These are phyloP conservation scores for Cyclotella distinguenda DNA, from an alignment of 108 stramenopile genomes.

Conservation along the genomic window DNA sequence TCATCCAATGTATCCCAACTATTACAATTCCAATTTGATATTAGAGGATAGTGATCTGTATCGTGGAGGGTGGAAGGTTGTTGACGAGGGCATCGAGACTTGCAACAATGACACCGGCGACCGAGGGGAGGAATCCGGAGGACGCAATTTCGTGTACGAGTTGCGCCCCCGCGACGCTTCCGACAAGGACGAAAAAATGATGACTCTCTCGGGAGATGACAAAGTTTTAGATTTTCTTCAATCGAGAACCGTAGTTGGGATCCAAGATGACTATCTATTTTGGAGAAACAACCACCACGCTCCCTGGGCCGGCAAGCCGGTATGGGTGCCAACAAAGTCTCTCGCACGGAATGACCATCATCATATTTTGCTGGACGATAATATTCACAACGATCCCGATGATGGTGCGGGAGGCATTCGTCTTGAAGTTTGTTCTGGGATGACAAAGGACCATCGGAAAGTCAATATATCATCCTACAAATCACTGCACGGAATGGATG, in stretches of 20 bases:
- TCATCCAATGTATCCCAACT: slow-evolving; percentile 69
- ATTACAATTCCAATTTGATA: slow-evolving; percentile 52
- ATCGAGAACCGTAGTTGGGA: slow-evolving; percentile 59
- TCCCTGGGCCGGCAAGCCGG: slow-evolving; percentile 83
- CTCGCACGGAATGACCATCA: slow-evolving; percentile 51
- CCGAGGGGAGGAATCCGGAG: neutral
- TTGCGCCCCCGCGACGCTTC: too few species aligned
- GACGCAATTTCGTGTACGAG: slow-evolving; percentile 6
- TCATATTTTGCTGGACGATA: slow-evolving; percentile 87
- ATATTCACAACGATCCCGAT: slow-evolving; percentile 73
- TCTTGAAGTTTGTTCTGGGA: slow-evolving; percentile 3
- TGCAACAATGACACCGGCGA: neutral
- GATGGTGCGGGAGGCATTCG: slow-evolving; percentile 81
- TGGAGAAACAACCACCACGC: slow-evolving; percentile 61
- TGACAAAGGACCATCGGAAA: neutral
- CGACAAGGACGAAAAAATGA: too few species aligned
- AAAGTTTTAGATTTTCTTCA: slow-evolving; percentile 57
- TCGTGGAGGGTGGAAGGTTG: slow-evolving; percentile 53
- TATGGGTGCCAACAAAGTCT: slow-evolving; percentile 53
- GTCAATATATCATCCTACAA: slow-evolving; percentile 18
- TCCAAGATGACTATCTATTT: slow-evolving; percentile 77
- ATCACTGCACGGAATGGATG: slow-evolving; percentile 50
- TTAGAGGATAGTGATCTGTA: slow-evolving; percentile 41
- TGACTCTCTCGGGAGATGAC: slow-evolving; percentile 71
- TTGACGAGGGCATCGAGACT: slow-evolving; percentile 7